Evolutionary conservation across 2,329 filamentous ascomycete genomes (phyloP).

Genomic region (Phoma herbarum): DNA sequence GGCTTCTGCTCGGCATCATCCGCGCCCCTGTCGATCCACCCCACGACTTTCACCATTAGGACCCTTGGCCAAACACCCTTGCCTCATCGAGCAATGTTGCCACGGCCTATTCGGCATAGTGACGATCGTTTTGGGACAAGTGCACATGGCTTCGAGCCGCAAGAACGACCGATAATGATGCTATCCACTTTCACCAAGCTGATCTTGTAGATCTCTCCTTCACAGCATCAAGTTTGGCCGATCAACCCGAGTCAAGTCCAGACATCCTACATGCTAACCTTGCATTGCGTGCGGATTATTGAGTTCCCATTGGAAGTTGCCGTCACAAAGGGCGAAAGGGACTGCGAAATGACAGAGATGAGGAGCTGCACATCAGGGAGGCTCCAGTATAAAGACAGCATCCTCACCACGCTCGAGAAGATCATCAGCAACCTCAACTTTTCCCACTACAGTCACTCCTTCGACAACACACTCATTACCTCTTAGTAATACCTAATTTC

Average conservation of each 20-base stretch:
- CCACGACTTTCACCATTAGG: slow-evolving; percentile 4
- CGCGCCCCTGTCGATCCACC: slow-evolving; percentile 23
- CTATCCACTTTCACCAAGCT: neutral
- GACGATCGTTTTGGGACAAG: neutral
- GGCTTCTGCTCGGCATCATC: slow-evolving; percentile 1
- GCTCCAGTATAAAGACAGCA: slow-evolving; percentile 13
- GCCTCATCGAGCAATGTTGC: neutral
- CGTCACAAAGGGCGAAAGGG: slow-evolving; percentile 3
- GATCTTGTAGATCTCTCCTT: slow-evolving; percentile 11
- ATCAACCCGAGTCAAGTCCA: neutral
- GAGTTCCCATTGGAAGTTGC: slow-evolving; percentile 6
- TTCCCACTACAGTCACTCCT: slow-evolving; percentile 20
- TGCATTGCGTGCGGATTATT: neutral
- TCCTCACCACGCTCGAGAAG: neutral
- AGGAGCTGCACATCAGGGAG: neutral
- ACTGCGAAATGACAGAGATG: slow-evolving; percentile 7
- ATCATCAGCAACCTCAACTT: slow-evolving; percentile 13
- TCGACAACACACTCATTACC: slow-evolving; percentile 1
- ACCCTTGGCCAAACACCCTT: neutral
- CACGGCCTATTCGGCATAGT: neutral
- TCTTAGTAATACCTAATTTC: slow-evolving; percentile 15
- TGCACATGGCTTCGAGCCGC: slow-evolving; percentile 5
- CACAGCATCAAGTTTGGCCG: slow-evolving; percentile 5
- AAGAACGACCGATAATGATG: slow-evolving; percentile 4
- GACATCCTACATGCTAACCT: neutral